Evolutionary conservation across 164 flowering plant species (phyloP).

Genomic region (Chloranthus sessilifolius): DNA sequence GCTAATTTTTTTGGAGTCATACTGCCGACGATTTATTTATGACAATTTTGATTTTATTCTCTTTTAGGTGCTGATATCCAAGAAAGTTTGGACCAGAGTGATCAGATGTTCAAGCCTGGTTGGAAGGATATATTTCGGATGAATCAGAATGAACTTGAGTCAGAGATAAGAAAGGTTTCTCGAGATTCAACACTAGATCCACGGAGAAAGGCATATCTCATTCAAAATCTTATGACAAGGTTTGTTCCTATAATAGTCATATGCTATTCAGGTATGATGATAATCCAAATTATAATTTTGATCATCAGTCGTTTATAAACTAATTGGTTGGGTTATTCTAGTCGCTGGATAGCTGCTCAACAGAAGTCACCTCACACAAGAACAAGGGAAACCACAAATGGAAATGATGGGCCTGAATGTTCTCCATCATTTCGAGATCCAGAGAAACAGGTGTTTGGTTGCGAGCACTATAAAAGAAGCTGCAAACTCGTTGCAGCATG

Average conservation of each 20-base stretch:
- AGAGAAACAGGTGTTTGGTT: constrained; percentile 69
- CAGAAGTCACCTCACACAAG: constrained; percentile 63
- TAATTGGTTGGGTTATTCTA: constrained; percentile 19
- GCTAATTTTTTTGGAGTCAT: not conserved
- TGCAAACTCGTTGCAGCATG: constrained; percentile 91
- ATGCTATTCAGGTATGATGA: not conserved
- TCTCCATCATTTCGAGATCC: constrained; percentile 79
- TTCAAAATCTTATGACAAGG: constrained; percentile 97
- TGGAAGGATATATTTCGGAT: constrained; percentile 94
- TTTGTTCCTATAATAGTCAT: constrained; percentile 18
- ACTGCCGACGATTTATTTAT: not conserved
- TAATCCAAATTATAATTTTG: constrained; percentile 1
- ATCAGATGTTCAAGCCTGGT: constrained; percentile 85
- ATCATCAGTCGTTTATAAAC: constrained; percentile 7
- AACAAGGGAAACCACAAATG: constrained; percentile 37
- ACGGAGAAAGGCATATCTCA: constrained; percentile 81
- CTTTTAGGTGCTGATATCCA: constrained; percentile 39
- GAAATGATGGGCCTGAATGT: constrained; percentile 47
- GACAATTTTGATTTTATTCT: not conserved
- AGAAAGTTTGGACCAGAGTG: constrained; percentile 54
- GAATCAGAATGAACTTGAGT: constrained; percentile 93
- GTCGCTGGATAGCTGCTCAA: constrained; percentile 97
- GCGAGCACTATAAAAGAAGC: constrained; percentile 95
- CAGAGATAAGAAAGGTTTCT: constrained; percentile 85
- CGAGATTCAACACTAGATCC: constrained; percentile 84